Conservation (phyloP, 441 rosid genomes). For the Biscutella laevigata region DNA sequence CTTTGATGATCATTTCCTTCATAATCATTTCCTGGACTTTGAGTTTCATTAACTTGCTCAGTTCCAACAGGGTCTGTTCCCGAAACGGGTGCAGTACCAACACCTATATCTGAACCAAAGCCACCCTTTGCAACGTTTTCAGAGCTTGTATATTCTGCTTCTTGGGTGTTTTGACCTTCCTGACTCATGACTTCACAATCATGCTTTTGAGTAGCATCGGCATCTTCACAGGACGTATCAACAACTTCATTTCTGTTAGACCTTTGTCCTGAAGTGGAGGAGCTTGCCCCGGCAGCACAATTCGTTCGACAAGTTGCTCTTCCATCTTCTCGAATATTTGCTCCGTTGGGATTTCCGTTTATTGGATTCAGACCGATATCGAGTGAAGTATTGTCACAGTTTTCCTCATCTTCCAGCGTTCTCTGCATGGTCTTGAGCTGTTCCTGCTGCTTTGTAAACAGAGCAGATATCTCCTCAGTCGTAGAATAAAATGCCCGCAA, state of each 20-base stretch:
- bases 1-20: conserved; percentile 35
- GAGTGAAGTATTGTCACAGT: conserved; percentile 60
- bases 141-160: conserved; percentile 54
- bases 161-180: conserved; percentile 69
- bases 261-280: conserved; percentile 44
- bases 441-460: conserved; percentile 91
- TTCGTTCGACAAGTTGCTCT: conserved; percentile 20
- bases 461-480: conserved; percentile 68
- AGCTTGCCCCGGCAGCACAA: conserved; percentile 32
- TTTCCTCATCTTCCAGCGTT: conserved; percentile 91
- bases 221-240: conserved; percentile 60
- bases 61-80: conserved; percentile 65
- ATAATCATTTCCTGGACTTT: conserved; percentile 46
- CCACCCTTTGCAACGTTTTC: conserved; percentile 45
- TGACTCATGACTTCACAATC: conserved; percentile 70
- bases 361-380: conserved; percentile 55
- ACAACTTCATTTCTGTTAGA: conserved; percentile 29
- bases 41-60: conserved; percentile 72
- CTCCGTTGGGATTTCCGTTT: conserved; percentile 21
- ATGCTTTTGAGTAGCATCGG: conserved; percentile 80
- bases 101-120: conserved; percentile 76
- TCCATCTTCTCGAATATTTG: conserved; percentile 27
- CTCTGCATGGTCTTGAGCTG: conserved; percentile 87
- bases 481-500: conserved; percentile 89
- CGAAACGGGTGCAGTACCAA: conserved; percentile 44